phyloP scores from a whole-genome alignment of 192 early-diverging fungal genomes.

The Coemansia sp. region DNA sequence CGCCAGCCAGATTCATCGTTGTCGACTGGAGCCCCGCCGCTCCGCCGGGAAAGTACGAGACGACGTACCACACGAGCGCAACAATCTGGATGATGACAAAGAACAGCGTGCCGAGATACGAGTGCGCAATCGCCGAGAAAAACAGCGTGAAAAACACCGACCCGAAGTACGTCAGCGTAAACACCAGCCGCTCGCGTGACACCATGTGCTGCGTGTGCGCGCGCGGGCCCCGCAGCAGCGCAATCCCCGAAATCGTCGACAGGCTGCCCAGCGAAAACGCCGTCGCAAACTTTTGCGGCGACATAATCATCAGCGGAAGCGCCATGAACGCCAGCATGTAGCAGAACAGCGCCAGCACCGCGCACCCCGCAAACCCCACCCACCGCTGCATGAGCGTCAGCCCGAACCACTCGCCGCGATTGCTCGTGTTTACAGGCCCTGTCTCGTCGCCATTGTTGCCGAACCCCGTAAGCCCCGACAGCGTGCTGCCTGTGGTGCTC shows the following conservation, averaged over 20 bases:
- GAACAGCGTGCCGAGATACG: conserved; percentile 78
- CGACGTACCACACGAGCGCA: conserved; percentile 83
- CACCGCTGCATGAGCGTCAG: conserved; percentile 57
- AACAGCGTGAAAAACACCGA: conserved; percentile 87
- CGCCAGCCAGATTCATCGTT: conserved; percentile 44
- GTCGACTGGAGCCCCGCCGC: conserved; percentile 62
- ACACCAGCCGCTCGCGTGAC: conserved; percentile 77
- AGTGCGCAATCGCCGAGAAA: conserved; percentile 71
- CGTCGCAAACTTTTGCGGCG: conserved; percentile 78
- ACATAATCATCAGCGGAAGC: conserved; percentile 64
- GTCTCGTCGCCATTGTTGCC: conserved; percentile 14
- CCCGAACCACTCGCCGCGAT: conserved; percentile 56
- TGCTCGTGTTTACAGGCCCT: conserved; percentile 2
- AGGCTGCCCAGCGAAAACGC: conserved; percentile 75
- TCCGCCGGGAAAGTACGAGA: conserved; percentile 81
- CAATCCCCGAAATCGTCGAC: conserved; percentile 56
- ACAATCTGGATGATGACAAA: conserved; percentile 78
- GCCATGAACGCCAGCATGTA: conserved; percentile 62
- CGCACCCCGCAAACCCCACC: conserved; percentile 54
- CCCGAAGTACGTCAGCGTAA: conserved; percentile 78
- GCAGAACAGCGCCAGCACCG: conserved; percentile 55
- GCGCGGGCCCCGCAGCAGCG: conserved; percentile 79
- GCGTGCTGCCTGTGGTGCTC: conserved; percentile 33
- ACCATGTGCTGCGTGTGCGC: conserved; percentile 82
- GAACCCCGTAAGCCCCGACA: conserved; percentile 28